Percentiles rank a stretch among this genome's conserved stretches.
phyloP scores from a whole-genome alignment of 108 stramenopile genomes.

The Stephanodiscus triporus region DNA sequence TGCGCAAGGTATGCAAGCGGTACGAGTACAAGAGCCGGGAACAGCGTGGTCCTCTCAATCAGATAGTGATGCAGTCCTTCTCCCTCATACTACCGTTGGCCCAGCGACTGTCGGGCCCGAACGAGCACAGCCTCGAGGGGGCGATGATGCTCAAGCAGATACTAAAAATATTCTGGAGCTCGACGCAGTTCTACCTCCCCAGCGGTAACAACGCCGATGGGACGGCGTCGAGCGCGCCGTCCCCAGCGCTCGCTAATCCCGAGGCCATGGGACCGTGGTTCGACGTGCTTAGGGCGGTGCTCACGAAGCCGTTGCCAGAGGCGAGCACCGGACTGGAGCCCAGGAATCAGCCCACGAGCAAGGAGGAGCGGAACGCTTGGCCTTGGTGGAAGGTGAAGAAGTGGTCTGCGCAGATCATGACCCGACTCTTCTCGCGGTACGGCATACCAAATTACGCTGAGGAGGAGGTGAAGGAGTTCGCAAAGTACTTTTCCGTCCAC shows the following conservation, averaged over 20 bases:
- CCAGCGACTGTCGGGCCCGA: slow-evolving; percentile 60
- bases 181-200: slow-evolving; percentile 94
- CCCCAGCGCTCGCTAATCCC: slow-evolving; percentile 66
- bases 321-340: slow-evolving; percentile 69
- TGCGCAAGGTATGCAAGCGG: slow-evolving; percentile 95
- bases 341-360: slow-evolving; percentile 70
- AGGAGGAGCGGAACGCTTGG: slow-evolving; percentile 91
- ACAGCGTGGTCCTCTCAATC: slow-evolving; percentile 87
- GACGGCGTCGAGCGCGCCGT: slow-evolving; percentile 34
- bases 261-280: slow-evolving; percentile 91
- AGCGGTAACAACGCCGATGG: slow-evolving; percentile 66
- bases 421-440: slow-evolving; percentile 92
- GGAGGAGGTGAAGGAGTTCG: slow-evolving; percentile 88
- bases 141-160: slow-evolving; percentile 95
- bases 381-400: slow-evolving; percentile 99
- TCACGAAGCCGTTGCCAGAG: slow-evolving; percentile 83
- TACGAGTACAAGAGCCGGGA: slow-evolving; percentile 97
- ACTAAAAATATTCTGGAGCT: slow-evolving; percentile 97
- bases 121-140: slow-evolving; percentile 81
- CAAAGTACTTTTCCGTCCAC: slow-evolving; percentile 84
- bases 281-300: slow-evolving; percentile 67
- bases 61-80: slow-evolving; percentile 84
- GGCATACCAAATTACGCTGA: slow-evolving; percentile 93
- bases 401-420: slow-evolving; percentile 95
- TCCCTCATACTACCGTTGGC: slow-evolving; percentile 86